A percentile compares a stretch with the other conserved stretches of the same genome.
phyloP scores from a whole-genome alignment of 2,329 filamentous ascomycete species.

The Fusarium denticulatum region DNA sequence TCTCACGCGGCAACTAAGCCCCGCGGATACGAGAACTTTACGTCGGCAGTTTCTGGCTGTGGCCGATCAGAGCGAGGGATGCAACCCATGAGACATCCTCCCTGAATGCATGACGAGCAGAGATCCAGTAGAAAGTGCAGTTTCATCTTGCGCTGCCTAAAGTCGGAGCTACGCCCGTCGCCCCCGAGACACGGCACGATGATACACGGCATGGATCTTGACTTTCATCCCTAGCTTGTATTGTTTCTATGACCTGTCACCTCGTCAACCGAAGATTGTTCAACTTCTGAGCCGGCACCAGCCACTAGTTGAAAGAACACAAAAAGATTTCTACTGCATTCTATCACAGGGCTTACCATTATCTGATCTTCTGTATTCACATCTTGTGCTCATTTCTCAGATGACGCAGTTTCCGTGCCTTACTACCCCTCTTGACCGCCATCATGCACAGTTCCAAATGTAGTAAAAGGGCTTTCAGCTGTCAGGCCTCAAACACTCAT shows the following conservation, averaged over 20 bases:
- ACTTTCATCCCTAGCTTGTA: no score
- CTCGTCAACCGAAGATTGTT: no score
- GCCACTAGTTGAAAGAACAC: no score
- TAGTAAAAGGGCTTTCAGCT: not conserved
- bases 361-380: accelerated
- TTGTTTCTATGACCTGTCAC: not conserved
- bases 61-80: accelerated
- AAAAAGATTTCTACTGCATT: accelerated
- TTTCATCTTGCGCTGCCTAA: accelerated
- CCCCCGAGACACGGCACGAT: not conserved
- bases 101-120: not conserved
- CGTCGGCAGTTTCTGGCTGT: no score
- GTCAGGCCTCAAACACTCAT: not conserved
- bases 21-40: accelerated
- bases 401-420: not conserved
- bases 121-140: accelerated
- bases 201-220: not conserved
- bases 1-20: no score
- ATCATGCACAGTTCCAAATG: not conserved
- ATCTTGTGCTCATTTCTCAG: no score
- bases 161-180: not conserved
- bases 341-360: accelerated
- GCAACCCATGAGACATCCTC: accelerated
- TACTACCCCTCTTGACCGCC: not conserved
- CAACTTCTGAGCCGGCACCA: no score